These are phyloP conservation scores for Fragosphaeria purpurea DNA, from an alignment of 2,329 filamentous ascomycete genomes.

Conservation along the genomic window DNA sequence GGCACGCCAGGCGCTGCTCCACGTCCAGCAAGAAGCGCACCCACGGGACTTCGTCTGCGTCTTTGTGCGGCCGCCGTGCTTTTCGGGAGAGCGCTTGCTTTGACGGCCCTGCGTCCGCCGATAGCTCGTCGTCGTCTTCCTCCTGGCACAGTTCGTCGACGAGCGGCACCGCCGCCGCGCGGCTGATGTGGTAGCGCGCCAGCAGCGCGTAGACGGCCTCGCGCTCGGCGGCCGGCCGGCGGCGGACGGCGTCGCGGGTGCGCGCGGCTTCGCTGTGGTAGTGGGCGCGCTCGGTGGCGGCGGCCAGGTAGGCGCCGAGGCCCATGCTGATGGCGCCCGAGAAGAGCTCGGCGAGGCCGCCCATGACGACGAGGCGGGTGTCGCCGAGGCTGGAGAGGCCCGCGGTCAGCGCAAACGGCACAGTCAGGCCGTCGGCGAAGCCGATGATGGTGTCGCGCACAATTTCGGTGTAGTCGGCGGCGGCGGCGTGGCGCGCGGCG, in stretches of 20 bases:
- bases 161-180: slow-evolving; percentile 31
- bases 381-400: slow-evolving; percentile 58
- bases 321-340: slow-evolving; percentile 72
- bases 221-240: slow-evolving; percentile 32
- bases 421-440: slow-evolving; percentile 68
- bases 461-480: slow-evolving; percentile 31
- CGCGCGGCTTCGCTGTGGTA: slow-evolving; percentile 39
- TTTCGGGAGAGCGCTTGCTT: no score
- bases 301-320: slow-evolving; percentile 62
- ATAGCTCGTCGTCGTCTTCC: slow-evolving; percentile 13
- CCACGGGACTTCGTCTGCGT: slow-evolving; percentile 20
- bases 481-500: slow-evolving; percentile 9
- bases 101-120: no score
- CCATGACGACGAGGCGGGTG: slow-evolving; percentile 58
- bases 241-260: slow-evolving; percentile 32
- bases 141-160: slow-evolving; percentile 39
- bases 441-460: slow-evolving; percentile 62
- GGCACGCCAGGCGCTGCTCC: slow-evolving; percentile 38
- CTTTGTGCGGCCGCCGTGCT: no score
- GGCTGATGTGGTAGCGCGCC: slow-evolving; percentile 33
- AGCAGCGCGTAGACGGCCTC: slow-evolving; percentile 39
- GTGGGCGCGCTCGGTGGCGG: slow-evolving; percentile 43
- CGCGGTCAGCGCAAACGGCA: slow-evolving; percentile 69
- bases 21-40: slow-evolving; percentile 52
- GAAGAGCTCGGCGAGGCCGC: slow-evolving; percentile 64